Conservation (phyloP, 805 yeast species). For the Yarrowia yakushimensis region DNA sequence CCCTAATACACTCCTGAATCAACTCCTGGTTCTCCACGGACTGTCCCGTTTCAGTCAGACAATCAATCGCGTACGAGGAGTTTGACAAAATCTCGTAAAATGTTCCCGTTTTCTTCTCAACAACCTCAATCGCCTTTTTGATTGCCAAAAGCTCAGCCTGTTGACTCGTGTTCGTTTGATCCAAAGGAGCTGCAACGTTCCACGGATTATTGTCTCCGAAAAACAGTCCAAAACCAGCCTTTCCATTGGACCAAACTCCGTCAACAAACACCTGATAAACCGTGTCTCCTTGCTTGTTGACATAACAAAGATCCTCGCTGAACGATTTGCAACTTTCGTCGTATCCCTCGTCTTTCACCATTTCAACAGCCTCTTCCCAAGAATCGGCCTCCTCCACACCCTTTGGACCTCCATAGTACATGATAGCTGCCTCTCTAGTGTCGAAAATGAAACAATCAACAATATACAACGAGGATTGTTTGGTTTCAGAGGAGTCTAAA, state of each 20-base stretch:
- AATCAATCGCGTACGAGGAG: not conserved
- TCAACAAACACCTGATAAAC: not conserved
- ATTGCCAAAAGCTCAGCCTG: not conserved
- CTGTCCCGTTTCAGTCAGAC: not conserved
- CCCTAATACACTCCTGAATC: not conserved
- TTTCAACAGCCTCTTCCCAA: not conserved
- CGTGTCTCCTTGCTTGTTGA: not conserved
- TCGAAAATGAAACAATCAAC: not conserved
- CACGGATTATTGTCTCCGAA: not conserved
- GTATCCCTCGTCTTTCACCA: not conserved
- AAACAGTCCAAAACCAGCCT: not conserved
- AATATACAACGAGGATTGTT: not conserved
- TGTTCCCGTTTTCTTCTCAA: not conserved
- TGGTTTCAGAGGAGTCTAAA: not conserved
- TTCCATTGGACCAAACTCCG: not conserved
- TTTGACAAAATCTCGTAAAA: not conserved
- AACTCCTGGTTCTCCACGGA: not conserved
- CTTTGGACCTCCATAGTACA: not conserved
- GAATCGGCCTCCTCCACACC: not conserved
- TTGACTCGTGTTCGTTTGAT: not conserved
- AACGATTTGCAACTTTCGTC: not conserved
- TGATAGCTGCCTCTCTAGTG: not conserved
- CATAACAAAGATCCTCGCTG: not conserved
- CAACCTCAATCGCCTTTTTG: not conserved
- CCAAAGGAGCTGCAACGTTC: not conserved